Evolutionary conservation across 148 eudicot species (phyloP).

Genomic region (Fagopyrum homotropicum): DNA sequence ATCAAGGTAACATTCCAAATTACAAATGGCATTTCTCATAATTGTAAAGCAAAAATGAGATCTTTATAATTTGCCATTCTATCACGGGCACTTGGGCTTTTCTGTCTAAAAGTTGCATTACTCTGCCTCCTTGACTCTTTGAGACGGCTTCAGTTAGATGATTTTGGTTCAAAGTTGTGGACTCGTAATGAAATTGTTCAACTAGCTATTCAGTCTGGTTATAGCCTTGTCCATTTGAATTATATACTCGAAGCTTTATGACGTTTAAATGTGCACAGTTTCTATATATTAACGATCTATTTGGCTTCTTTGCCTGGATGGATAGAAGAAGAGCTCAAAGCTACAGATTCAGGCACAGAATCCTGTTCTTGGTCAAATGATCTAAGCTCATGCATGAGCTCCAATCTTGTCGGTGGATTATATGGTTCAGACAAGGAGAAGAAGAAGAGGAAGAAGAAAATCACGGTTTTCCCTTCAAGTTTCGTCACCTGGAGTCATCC

Average conservation of each 20-base stretch:
- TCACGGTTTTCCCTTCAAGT: background rate
- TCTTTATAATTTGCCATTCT: conserved; percentile 1
- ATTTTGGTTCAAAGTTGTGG: background rate
- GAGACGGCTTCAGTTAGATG: background rate
- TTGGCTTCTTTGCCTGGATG: background rate
- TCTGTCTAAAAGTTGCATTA: background rate
- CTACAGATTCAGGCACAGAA: background rate
- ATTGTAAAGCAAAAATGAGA: background rate
- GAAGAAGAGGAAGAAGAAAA: conserved; percentile 6
- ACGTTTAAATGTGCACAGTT: background rate
- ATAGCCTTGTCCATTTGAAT: background rate
- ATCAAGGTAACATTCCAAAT: background rate
- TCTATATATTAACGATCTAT: background rate
- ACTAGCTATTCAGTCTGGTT: background rate
- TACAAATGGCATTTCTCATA: background rate
- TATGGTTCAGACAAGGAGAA: background rate
- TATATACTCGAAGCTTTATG: background rate
- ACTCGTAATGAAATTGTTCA: background rate
- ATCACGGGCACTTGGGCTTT: background rate
- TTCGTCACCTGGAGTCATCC: background rate
- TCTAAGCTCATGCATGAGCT: background rate
- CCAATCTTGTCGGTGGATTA: background rate
- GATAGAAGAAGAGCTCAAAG: background rate
- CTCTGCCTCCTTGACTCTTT: background rate
- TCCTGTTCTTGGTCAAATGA: background rate